Conservation (phyloP, 257 asterid species). For the Echium plantagineum region DNA sequence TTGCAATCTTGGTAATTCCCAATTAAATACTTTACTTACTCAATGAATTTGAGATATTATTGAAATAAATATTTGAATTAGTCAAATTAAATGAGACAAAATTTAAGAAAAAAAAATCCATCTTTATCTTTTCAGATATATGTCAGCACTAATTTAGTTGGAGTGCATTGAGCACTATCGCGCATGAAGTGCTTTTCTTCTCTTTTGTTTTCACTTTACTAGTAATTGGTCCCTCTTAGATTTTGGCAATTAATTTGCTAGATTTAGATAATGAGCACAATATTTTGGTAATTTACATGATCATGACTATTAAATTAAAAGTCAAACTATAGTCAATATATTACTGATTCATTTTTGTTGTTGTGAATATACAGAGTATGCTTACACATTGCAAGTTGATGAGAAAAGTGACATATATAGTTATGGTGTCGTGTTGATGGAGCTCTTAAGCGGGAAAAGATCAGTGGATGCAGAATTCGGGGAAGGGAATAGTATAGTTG, state of each 20-base stretch:
- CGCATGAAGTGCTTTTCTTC: conserved; percentile 27
- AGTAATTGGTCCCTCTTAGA: conserved; percentile 42
- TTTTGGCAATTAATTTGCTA: conserved; percentile 17
- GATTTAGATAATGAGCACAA: not conserved
- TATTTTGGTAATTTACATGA: not conserved
- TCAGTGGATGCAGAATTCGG: conserved; percentile 80
- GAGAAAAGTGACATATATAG: conserved; percentile 96
- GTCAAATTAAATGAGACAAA: conserved; percentile 9
- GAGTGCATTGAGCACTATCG: conserved; percentile 31
- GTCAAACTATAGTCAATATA: conserved; percentile 7
- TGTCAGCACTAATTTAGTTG: conserved; percentile 27
- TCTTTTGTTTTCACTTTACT: conserved; percentile 26
- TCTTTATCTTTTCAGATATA: not conserved
- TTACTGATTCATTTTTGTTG: too few species aligned
- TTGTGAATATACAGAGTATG: conserved; percentile 47
- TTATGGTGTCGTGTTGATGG: conserved; percentile 80
- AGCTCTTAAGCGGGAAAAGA: conserved; percentile 58
- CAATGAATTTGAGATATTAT: too few species aligned
- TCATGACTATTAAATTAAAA: conserved; percentile 2
- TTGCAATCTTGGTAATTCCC: too few species aligned
- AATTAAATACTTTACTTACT: too few species aligned
- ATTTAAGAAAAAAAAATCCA: conserved; percentile 7
- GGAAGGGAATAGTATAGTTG: conserved; percentile 81
- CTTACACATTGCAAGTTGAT: conserved; percentile 83
- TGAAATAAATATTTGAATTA: not conserved